These are phyloP conservation scores for Macrolepiota dolichaula DNA, from an alignment of 768 basidiomycete species.

Conservation along the genomic window DNA sequence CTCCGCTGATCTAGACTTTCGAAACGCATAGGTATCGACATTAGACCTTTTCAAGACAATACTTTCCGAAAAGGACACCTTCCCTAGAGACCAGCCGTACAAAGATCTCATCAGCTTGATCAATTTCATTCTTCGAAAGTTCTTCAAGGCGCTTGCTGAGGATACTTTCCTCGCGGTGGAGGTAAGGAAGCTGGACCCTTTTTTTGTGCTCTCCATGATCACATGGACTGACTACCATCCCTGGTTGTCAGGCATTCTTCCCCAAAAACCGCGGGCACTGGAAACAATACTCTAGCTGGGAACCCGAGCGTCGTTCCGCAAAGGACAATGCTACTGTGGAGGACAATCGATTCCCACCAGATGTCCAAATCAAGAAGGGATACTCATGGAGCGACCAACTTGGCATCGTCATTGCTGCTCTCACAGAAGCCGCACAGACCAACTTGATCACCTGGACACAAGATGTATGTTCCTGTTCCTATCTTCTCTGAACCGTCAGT, in stretches of 20 bases:
- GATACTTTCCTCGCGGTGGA: constrained; percentile 88
- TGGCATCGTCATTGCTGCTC: constrained; percentile 75
- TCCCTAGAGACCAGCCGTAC: constrained; percentile 75
- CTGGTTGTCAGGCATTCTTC: constrained; percentile 66
- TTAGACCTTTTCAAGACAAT: constrained; percentile 86
- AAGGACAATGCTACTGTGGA: constrained; percentile 33
- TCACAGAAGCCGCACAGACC: constrained; percentile 63
- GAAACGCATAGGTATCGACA: constrained; percentile 71
- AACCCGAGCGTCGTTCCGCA: constrained; percentile 45
- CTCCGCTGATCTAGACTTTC: constrained; percentile 9
- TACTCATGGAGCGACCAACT: constrained; percentile 89
- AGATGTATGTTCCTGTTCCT: constrained; percentile 50
- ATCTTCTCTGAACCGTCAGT: not conserved
- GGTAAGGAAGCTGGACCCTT: constrained; percentile 40
- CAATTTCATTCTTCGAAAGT: constrained; percentile 83
- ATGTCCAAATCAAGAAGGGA: constrained; percentile 82
- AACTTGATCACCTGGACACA: constrained; percentile 77
- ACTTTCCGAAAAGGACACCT: constrained; percentile 72
- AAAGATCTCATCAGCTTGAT: constrained; percentile 84
- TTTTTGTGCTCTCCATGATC: constrained; percentile 9
- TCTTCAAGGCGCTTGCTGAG: constrained; percentile 88
- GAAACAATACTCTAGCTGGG: constrained; percentile 82
- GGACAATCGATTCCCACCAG: constrained; percentile 51
- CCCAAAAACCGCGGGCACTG: constrained; percentile 85
- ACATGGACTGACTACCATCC: not conserved